These are phyloP conservation scores for Physcomitrium patens DNA, from an alignment of 225 moss, liverwort and hornwort genomes.

Conservation along the genomic window DNA sequence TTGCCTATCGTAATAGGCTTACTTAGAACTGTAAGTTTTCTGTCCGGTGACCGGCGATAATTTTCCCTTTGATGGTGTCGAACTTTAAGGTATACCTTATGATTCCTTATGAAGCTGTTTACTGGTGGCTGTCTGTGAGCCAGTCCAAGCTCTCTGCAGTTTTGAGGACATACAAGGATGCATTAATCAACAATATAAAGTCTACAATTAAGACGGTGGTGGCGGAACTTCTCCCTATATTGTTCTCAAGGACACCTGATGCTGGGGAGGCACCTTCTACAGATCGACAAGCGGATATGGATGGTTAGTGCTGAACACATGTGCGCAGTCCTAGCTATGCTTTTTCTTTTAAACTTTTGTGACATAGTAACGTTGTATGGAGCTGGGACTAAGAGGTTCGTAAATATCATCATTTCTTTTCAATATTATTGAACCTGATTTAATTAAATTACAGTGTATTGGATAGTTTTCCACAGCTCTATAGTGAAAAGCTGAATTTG, in stretches of 20 bases:
- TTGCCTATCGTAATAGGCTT: slow-evolving; percentile 90
- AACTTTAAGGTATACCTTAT: slow-evolving; percentile 18
- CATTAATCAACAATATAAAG: slow-evolving; percentile 84
- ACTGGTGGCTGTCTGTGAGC: slow-evolving; percentile 39
- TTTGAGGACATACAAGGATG: slow-evolving; percentile 93
- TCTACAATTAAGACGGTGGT: slow-evolving; percentile 95
- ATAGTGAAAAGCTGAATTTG: slow-evolving; percentile 18
- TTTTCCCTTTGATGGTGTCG: slow-evolving; percentile 23
- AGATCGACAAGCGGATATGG: slow-evolving; percentile 87
- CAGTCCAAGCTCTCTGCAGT: slow-evolving; percentile 98
- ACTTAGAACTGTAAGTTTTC: slow-evolving; percentile 81
- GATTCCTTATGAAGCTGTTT: slow-evolving; percentile 14
- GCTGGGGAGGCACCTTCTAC: slow-evolving; percentile 80
- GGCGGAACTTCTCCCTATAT: slow-evolving; percentile 86
- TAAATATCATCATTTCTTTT: background rate
- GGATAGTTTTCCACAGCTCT: slow-evolving; percentile 15
- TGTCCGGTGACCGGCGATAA: background rate
- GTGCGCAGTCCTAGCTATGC: slow-evolving; percentile 10
- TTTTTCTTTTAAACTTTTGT: background rate
- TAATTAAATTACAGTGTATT: background rate
- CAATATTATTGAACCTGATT: background rate
- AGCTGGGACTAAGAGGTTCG: slow-evolving; percentile 9
- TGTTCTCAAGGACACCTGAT: slow-evolving; percentile 76
- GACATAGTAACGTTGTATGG: background rate
- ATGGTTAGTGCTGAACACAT: slow-evolving; percentile 62